Evolutionary conservation across 495 filamentous ascomycete genomes (phyloP), one percentile per base, ranked within the genome.

Genomic region (Tuber magnatum): DNA sequence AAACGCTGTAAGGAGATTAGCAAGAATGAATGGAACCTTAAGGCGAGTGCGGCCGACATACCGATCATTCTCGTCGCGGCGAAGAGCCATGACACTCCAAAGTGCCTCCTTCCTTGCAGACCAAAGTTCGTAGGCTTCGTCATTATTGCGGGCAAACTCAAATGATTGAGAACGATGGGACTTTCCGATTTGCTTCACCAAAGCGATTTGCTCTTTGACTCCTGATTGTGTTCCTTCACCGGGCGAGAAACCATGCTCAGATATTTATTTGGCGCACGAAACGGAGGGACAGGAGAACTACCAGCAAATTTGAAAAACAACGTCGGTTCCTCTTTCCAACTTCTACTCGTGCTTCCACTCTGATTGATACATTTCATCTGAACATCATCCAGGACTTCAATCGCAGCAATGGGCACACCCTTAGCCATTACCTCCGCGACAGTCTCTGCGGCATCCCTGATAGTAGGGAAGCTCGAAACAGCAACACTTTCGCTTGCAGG

Each of bases 361-460:
- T 86, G 82, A 84, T 98, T 98, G 84, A 98, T 94, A 77, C 93
- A 93, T 75, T 88, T 87, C 94, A 98, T 98, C 84, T 97, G 93
- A 42, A 94, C 91, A 80, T 97, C 94, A 83, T 98, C 94, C 61
- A 97, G 85, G 65, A 98, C 90, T 83, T 98, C 94, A 83, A 98
- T 90, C 14, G 93, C 93, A 32, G 93, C 93, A 32, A 98, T 90
- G 0, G 91, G 91, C 35, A 97, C 87, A 73, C 93, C 94, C 56
- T 91, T 89, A 35, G 88, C 88, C 40, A 97, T 93, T 35, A 97
- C 88, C 73, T 88, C 87, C 77, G 91, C 90, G 2, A 94, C 94
- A 77, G 92, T 92, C 77, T 91, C 88, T 16, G 94, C 93, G 35
- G 94, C 94, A 72, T 92, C 87, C 32, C 90, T 89, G 75, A 97